Evolutionary conservation across 1,284 basidiomycete genomes (phyloP).

Genomic region (Austroboletus rostrupii): DNA sequence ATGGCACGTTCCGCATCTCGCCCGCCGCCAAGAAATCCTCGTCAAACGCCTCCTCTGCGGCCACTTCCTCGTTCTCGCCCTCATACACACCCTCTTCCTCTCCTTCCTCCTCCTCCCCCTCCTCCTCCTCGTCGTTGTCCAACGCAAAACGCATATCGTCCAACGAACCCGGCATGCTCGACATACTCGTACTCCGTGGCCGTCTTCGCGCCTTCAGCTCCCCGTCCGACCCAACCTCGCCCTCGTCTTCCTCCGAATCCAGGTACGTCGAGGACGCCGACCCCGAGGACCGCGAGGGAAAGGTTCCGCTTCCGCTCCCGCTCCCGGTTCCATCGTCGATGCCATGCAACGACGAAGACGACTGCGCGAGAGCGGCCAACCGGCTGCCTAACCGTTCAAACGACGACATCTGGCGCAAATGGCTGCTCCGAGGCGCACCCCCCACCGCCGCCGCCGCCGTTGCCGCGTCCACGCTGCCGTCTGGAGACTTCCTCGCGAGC

Average conservation of each 20-base stretch:
- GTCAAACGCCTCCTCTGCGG: constrained; percentile 66
- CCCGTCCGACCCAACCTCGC: constrained; percentile 37
- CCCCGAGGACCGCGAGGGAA: constrained; percentile 44
- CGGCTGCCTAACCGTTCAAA: constrained; percentile 63
- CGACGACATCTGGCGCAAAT: constrained; percentile 66
- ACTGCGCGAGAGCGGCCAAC: constrained; percentile 43
- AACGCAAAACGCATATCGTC: constrained; percentile 54
- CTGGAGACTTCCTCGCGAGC: constrained; percentile 30
- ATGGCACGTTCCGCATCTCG: constrained; percentile 83
- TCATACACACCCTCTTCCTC: constrained; percentile 32
- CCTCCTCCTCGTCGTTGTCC: constrained; percentile 39
- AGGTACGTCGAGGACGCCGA: constrained; percentile 45
- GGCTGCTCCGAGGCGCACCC: constrained; percentile 32
- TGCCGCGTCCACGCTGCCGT: constrained; percentile 18
- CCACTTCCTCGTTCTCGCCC: constrained; percentile 44
- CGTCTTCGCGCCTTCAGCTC: constrained; percentile 37
- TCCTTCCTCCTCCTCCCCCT: constrained; percentile 28
- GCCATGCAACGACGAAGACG: constrained; percentile 35
- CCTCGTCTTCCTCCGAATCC: constrained; percentile 61
- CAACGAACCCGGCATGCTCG: constrained; percentile 82
- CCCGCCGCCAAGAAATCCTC: constrained; percentile 78
- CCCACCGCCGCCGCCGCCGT: too few species aligned
- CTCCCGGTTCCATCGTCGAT: constrained; percentile 23
- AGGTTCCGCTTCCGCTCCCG: constrained; percentile 41
- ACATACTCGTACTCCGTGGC: constrained; percentile 55